Evolutionary conservation across 768 basidiomycete genomes (phyloP).

Genomic region (Megacollybia marginata): DNA sequence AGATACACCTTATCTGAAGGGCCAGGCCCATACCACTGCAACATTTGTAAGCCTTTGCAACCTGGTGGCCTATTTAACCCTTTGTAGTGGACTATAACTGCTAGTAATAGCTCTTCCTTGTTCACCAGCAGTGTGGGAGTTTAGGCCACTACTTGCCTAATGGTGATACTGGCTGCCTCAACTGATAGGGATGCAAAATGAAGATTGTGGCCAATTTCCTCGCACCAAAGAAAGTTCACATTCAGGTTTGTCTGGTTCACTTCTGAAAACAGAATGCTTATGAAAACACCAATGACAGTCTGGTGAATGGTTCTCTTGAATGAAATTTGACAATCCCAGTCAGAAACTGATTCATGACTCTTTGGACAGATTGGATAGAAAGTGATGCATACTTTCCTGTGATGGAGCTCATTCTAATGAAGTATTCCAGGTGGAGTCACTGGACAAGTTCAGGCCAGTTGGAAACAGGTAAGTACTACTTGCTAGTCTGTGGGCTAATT

Average conservation of each 20-base stretch:
- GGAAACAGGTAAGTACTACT: conserved; percentile 31
- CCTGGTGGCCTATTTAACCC: no score
- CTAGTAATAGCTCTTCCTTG: no score
- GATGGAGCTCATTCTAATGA: conserved; percentile 16
- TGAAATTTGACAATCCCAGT: conserved; percentile 40
- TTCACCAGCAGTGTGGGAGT: no score
- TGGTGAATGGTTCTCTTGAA: conserved; percentile 78
- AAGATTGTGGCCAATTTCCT: conserved; percentile 55
- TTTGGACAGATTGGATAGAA: neutral
- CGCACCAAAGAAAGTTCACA: conserved; percentile 48
- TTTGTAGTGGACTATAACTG: no score
- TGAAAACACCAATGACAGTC: conserved; percentile 70
- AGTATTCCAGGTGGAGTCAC: conserved; percentile 46
- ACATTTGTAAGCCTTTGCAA: no score
- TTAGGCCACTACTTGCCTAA: no score
- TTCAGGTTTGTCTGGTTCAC: conserved; percentile 15
- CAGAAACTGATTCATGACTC: neutral
- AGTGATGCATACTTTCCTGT: neutral
- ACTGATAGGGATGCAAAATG: no score
- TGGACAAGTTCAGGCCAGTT: conserved; percentile 39
- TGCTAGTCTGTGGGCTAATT: conserved; percentile 20
- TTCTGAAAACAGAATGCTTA: conserved; percentile 37
- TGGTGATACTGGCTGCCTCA: no score
- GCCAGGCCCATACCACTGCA: no score
- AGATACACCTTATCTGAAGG: no score